A percentile compares a stretch with the other conserved stretches of the same genome.
Conservation (phyloP, 345 rosid species). For the Heritiera littoralis region DNA sequence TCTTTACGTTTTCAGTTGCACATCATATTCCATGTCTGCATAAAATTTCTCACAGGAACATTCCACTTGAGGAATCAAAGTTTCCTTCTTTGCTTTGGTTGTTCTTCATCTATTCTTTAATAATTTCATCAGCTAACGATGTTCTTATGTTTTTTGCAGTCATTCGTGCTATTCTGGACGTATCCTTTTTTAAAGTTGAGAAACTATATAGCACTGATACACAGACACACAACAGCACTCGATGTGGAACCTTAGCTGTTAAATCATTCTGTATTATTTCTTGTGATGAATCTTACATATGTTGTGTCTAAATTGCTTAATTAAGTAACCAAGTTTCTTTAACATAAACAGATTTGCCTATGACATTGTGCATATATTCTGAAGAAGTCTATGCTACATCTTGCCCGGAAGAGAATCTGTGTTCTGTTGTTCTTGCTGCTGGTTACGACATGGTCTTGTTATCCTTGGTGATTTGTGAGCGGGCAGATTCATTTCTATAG, state of each 20-base stretch:
- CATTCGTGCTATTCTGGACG: constrained; percentile 99
- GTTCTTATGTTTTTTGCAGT: constrained; percentile 56
- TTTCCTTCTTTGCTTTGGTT: not conserved
- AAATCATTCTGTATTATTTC: not conserved
- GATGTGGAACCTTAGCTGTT: not conserved
- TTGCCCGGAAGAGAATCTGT: constrained; percentile 8
- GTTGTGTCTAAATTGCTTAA: too few species aligned
- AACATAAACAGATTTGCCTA: constrained; percentile 79
- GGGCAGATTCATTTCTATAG: not conserved
- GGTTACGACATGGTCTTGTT: too few species aligned
- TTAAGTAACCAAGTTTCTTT: constrained; percentile 36
- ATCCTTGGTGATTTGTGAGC: not conserved
- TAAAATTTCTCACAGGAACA: not conserved
- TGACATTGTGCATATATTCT: constrained; percentile 95
- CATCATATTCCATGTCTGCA: not conserved
- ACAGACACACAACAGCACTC: not conserved
- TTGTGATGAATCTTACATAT: not conserved
- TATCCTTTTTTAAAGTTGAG: constrained; percentile 56
- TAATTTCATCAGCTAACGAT: constrained; percentile 15
- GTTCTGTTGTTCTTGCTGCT: not conserved
- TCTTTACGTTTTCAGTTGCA: constrained; percentile 14
- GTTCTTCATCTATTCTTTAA: not conserved
- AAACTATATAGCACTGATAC: not conserved
- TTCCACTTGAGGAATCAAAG: not conserved
- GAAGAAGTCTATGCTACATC: constrained; percentile 29